A percentile compares a stretch with the other conserved stretches of the same genome.
Conservation (phyloP, 2,329 filamentous ascomycete genomes). For the Aspergillus neoniger region DNA sequence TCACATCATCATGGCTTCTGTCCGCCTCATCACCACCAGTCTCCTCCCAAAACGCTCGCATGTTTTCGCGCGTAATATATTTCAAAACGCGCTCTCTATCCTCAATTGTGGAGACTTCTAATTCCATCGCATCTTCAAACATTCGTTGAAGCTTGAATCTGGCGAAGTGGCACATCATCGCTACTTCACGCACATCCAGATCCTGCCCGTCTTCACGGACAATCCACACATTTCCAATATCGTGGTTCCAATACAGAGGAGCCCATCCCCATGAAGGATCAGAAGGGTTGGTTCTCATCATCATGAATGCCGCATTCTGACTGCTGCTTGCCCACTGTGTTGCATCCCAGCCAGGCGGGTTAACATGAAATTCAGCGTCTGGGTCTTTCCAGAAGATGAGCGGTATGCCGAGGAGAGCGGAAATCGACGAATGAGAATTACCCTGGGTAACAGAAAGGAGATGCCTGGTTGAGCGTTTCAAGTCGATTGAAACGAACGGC, state of each 20-base stretch:
- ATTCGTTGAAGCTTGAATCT: background rate
- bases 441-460: background rate
- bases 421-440: constrained; percentile 7
- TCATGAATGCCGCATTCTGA: constrained; percentile 7
- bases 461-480: background rate
- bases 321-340: background rate
- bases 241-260: constrained; percentile 9
- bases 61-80: background rate
- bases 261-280: constrained; percentile 10
- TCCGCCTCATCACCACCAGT: background rate
- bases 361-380: background rate
- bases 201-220: constrained; percentile 1
- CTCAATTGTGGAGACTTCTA: too few species aligned
- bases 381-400: constrained; percentile 11
- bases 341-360: background rate
- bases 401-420: constrained; percentile 11
- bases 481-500: constrained; percentile 1
- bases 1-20: background rate
- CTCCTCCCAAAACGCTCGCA: background rate
- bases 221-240: constrained; percentile 3
- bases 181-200: background rate
- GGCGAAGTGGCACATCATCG: constrained; percentile 1
- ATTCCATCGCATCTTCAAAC: background rate
- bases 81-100: background rate
- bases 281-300: constrained; percentile 11